A percentile compares a stretch with the other conserved stretches of the same genome.
Evolutionary conservation across 306 rosid genomes (phyloP).

Genomic region (Sphenostylis stenocarpa): DNA sequence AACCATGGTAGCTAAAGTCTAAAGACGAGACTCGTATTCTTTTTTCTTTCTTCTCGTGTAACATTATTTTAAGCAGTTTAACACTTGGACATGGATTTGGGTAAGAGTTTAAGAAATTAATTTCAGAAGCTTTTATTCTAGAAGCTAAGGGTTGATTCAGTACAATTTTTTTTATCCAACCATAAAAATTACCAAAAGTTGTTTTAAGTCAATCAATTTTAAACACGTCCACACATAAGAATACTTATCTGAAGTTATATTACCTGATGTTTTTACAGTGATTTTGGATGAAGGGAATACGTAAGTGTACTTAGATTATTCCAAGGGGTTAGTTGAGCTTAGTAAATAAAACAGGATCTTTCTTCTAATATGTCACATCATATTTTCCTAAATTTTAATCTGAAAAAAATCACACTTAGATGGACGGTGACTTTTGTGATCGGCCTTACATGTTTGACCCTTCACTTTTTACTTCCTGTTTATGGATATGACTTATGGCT

Average conservation of each 20-base stretch:
- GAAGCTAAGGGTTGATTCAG: too few species aligned
- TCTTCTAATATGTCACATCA: too few species aligned
- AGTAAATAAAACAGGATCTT: too few species aligned
- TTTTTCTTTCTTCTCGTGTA: not conserved
- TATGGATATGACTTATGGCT: not conserved
- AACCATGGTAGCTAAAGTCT: conserved; percentile 44
- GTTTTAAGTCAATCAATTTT: too few species aligned
- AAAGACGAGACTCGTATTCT: not conserved
- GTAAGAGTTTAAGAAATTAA: not conserved
- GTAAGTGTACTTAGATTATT: too few species aligned
- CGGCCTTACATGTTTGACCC: not conserved
- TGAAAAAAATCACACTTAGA: not conserved
- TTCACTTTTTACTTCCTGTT: not conserved
- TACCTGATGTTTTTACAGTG: not conserved
- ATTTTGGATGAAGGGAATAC: too few species aligned
- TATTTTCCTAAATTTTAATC: too few species aligned
- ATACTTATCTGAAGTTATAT: too few species aligned
- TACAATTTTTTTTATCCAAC: too few species aligned
- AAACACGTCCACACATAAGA: too few species aligned
- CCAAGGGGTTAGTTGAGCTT: too few species aligned
- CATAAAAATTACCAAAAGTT: too few species aligned
- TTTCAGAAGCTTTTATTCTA: not conserved
- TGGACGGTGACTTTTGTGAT: conserved; percentile 55
- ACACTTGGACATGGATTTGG: conserved; percentile 45
- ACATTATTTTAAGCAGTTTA: conserved; percentile 24